Percentiles rank a stretch among this genome's conserved stretches.
phyloP scores from a whole-genome alignment of 495 filamentous ascomycete species.

The Aspergillus conjunctus region DNA sequence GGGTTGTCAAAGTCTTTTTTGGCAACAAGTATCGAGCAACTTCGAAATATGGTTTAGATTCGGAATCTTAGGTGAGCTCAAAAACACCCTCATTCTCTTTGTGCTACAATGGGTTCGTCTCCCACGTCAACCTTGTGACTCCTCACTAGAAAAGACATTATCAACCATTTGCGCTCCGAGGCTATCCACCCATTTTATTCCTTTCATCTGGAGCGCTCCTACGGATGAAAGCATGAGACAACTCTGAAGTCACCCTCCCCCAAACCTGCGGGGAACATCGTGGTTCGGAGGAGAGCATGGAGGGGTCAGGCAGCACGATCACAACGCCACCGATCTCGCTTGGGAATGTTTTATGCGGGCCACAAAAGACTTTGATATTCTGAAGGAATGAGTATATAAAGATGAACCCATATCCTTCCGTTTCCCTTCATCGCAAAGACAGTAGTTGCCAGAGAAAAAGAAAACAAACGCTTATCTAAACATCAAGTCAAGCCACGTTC shows the following conservation, averaged over 20 bases:
- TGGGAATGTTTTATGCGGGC: slow-evolving; percentile 7
- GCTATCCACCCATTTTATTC: slow-evolving; percentile 8
- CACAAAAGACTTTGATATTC: neutral
- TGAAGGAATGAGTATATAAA: slow-evolving; percentile 19
- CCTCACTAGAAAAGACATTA: slow-evolving; percentile 13
- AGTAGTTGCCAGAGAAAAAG: neutral
- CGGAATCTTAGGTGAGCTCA: neutral
- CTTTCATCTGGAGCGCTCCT: neutral
- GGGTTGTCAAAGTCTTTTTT: neutral
- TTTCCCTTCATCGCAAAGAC: too few species aligned
- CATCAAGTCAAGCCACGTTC: neutral
- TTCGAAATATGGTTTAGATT: neutral
- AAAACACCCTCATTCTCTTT: neutral
- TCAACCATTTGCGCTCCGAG: neutral
- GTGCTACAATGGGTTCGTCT: neutral
- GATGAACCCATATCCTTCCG: neutral
- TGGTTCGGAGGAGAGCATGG: slow-evolving; percentile 8
- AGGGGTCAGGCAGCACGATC: slow-evolving; percentile 25
- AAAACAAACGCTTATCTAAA: neutral
- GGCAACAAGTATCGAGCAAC: neutral
- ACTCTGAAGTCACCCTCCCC: slow-evolving; percentile 20
- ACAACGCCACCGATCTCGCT: slow-evolving; percentile 14
- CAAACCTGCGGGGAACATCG: slow-evolving; percentile 7
- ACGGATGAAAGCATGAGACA: slow-evolving; percentile 6
- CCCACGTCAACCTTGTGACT: slow-evolving; percentile 7